Base-by-base conservation (phyloP, 1,284 basidiomycete species). In the Albatrellus sp. region DNA sequence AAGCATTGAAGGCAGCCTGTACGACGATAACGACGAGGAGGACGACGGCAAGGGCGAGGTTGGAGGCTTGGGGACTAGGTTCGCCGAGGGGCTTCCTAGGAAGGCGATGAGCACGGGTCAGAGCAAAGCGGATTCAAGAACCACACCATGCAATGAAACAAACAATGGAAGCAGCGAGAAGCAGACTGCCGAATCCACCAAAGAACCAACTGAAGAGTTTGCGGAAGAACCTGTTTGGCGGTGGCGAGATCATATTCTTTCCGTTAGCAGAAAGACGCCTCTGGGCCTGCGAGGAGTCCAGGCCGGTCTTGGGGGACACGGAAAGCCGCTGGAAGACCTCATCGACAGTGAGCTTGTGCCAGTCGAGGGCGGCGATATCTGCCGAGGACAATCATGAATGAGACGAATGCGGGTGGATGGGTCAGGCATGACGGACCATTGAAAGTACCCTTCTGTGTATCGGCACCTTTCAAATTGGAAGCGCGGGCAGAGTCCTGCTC, bases 151-250 rank as follows among this genome's bases (percentile, higher is more conserved):
- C 64, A 53, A 70, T 57, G 57, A 73, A 68, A 52, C 70, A 69
- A 36, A 75, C 59, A 19, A 69, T 59, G 45, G 61, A 64, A 36
- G 70, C 77, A 19, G 64, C 63, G 41, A 79, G 61, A 17, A 83
- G 64, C 19, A 82, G 61, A 37, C 67, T 69, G 1, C 78, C 78
- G 50, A 78, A 76, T 1, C 65, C 69, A 24, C 71, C 70, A 49
- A 75, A 69, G 1, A 69, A 54, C 59, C 67, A 72, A 33, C 64
- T 63, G 28, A 71, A 53, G 5, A 69, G 46, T 52, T 71, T 72
- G 42, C 59, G 60, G 30, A 58, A 50, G 44, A 60, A 54, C 29
- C 63, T 61, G 38, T 52, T 67, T 30, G 67, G 66, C n/a, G 69
- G 67, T 30, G 68, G 69, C 10, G 64, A 63, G 45, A 75, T 65